Evolutionary conservation across 2,329 filamentous ascomycete genomes (phyloP).

Genomic region (Fonsecaea monophora): DNA sequence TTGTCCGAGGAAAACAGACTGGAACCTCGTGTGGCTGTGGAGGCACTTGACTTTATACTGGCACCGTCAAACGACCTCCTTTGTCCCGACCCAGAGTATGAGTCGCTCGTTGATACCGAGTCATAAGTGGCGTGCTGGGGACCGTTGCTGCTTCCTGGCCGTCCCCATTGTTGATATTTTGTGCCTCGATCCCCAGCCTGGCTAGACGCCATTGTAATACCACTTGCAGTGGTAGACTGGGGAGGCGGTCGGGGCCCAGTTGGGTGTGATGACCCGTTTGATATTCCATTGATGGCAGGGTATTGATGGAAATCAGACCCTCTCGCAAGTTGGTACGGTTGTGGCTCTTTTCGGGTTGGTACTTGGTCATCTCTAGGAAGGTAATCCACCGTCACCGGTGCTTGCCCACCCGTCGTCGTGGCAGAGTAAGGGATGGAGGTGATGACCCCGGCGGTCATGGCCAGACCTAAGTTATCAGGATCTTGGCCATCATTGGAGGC

Average conservation of each 20-base stretch:
- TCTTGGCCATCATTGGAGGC: constrained; percentile 74
- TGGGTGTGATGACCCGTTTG: constrained; percentile 62
- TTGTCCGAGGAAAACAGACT: constrained; percentile 64
- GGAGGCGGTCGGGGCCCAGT: constrained; percentile 68
- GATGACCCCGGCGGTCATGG: constrained; percentile 80
- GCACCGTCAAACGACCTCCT: constrained; percentile 68
- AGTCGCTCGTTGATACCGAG: constrained; percentile 62
- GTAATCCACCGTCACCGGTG: constrained; percentile 75
- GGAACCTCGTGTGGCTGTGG: constrained; percentile 64
- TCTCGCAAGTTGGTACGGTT: constrained; percentile 85
- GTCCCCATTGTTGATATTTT: constrained; percentile 80
- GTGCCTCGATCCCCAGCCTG: constrained; percentile 71
- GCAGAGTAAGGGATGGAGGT: constrained; percentile 87
- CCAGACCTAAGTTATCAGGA: constrained; percentile 65
- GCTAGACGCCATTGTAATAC: constrained; percentile 72
- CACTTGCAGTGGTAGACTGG: constrained; percentile 48
- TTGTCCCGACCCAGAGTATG: constrained; percentile 60
- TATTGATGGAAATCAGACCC: constrained; percentile 88
- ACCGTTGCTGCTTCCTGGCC: constrained; percentile 63
- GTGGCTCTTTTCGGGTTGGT: constrained; percentile 70
- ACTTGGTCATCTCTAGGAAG: constrained; percentile 71
- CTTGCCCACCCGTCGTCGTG: constrained; percentile 67
- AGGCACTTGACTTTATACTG: constrained; percentile 67
- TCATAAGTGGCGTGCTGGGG: constrained; percentile 67
- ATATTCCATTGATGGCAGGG: constrained; percentile 70